Base-by-base conservation (phyloP, 139 green algal species). In the Micractinium conductrix region DNA sequence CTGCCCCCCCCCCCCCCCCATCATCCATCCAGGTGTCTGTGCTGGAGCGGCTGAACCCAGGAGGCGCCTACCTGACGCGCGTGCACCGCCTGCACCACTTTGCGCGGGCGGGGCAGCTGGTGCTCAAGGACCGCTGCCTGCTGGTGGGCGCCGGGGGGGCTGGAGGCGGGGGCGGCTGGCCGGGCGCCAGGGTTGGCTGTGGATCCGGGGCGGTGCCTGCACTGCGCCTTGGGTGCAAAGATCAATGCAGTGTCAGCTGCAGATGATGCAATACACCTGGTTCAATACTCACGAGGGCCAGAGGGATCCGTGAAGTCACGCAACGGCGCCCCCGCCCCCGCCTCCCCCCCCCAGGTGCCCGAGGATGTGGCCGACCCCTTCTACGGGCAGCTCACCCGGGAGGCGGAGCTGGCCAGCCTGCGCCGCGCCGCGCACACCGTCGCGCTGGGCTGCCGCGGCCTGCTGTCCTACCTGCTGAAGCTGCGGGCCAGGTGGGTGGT, bases 1-100 rank as follows among this genome's bases (percentile, higher is more conserved):
- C 12, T 58, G 48, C 48, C 48, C 48, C 48, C 10, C 48, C 48
- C 48, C 48, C 16, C 48, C 48, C 16, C 48, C 48, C 48, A 24
- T 58, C 12, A 24, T 58, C 48, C 10, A 58, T 58, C 48, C 43
- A 91, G 67, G 86, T 92, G 72, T 89, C 90, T 37, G 85, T 94
- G 40, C 71, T 93, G 71, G 90, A 93, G 67, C 78, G 58, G 17
- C 89, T 93, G 53, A 93, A 94, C 71, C 90, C 90, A 0, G 85
- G 88, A 2, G 88, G 81, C 65, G 60, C 71, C 76, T 92, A 92
- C 65, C 70, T 86, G 4, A 67, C 22, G 16, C 69, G 88, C 21
- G 78, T 92, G 30, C 80, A 78, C 68, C 75, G 71, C 65, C 81
- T 92, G 68, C 78, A 78, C 62, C 38, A 48, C 50, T 92, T 75